Evolutionary conservation across 805 yeast genomes (phyloP), one percentile per base, ranked within the genome.

Genomic region (Huiozyma naganishii): DNA sequence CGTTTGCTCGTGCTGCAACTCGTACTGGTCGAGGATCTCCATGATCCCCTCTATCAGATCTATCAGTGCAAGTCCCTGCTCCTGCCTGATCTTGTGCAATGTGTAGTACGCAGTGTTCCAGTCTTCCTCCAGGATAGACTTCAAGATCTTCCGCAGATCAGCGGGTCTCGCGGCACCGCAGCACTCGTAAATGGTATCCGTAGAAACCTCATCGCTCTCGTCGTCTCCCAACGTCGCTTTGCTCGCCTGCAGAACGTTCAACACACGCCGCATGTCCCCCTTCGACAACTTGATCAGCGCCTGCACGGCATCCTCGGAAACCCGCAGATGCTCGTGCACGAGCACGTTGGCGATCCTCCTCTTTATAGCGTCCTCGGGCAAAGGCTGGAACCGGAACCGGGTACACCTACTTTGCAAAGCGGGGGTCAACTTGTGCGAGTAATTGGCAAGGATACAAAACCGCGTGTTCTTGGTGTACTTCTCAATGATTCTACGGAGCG

Each of bases 191-290:
- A 92, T 80, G 79, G 84, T 80, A 43, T 77, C 79, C 29, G 73
- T 75, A 29, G 81, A 74, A 36, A 92, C 82, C 41, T 74, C 77
- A 32, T 71, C 77, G 3, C 65, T 65, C 6, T 58, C 70, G 27
- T 64, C 40, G 6, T 37, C 29, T 11, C 29, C 42, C 13, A 75
- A 58, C 1, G 95, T 84, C 0, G 96, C 89, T 48, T 83, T 76
- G 62, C 97, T 86, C 0, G 97, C 95, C 64, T 92, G 99, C 45
- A 92, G 65, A 5, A 92, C 96, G 57, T 92, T 92, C 53, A 92
- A 70, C 1, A 95, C 95, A 41, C 85, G 77, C 67, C 99, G 77
- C 98, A 92, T 92, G 63, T 92, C 99, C 42, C 99, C 99, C 45
- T 79, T 76, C n/a, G 92, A 74, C 44, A 92, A 70, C 42, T 67